phyloP scores from a whole-genome alignment of 2,329 filamentous ascomycete genomes.

The Orbilia javanica region DNA sequence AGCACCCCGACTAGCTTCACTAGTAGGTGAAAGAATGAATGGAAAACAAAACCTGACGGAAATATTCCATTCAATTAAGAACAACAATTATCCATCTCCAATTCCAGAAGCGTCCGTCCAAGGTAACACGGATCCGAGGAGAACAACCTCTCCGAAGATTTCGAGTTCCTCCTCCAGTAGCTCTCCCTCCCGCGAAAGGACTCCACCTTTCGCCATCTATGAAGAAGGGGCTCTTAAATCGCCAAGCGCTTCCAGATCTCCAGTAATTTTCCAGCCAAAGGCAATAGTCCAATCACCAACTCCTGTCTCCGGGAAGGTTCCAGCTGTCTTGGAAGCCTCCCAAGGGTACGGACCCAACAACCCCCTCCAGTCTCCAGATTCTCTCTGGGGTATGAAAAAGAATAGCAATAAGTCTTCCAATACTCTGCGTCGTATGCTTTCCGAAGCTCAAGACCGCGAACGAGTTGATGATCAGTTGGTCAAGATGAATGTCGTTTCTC shows the following conservation, averaged over 20 bases:
- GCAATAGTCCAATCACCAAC: not conserved
- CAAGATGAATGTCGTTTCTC: constrained; percentile 15
- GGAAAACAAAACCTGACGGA: not conserved
- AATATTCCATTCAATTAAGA: not conserved
- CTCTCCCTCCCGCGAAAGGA: not conserved
- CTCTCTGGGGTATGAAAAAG: not conserved
- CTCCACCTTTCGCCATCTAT: constrained; percentile 3
- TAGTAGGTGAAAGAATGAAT: not conserved
- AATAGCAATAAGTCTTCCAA: not conserved
- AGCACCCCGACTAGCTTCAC: not conserved
- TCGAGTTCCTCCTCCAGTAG: not conserved
- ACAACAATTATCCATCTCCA: not conserved
- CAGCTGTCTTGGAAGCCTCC: not conserved
- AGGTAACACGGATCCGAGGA: not conserved
- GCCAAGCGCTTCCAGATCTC: not conserved
- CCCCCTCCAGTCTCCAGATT: not conserved
- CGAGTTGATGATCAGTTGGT: constrained; percentile 11
- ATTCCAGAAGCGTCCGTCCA: not conserved
- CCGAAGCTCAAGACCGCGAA: constrained; percentile 18
- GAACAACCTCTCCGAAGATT: not conserved
- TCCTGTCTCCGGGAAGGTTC: not conserved
- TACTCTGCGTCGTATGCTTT: constrained; percentile 1
- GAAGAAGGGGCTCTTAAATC: not conserved
- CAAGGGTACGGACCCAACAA: constrained; percentile 1
- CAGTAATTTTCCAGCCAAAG: too few species aligned